Evolutionary conservation across 2,329 filamentous ascomycete genomes (phyloP), one percentile per base, ranked within the genome.

Genomic region (Monosporascus ibericus): DNA sequence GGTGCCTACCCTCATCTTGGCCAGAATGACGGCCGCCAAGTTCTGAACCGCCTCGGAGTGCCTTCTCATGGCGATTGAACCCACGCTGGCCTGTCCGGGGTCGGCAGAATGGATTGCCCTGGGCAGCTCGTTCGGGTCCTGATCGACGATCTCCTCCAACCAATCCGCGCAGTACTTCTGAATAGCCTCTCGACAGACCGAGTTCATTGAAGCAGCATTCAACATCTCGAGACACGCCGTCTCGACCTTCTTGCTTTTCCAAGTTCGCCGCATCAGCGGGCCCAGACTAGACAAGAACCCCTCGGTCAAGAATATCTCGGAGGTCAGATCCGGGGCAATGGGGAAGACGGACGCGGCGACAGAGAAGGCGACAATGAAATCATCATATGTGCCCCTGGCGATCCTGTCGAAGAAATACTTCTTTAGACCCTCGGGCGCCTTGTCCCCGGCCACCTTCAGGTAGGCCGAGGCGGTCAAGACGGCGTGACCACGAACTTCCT

Each of bases 331-430:
- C 3, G 90, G 87, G 2, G 89, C 84, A 49, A 99, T 81, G 1
- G 94, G 92, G 66, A 99, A 99, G 8, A 95, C 82, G 22, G 86
- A 84, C 2, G 91, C 84, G 6, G 91, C 90, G n/a, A 92, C 91
- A 50, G 92, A 97, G 68, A 96, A 97, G 6, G 92, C 92, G 48
- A 94, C 78, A 51, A 96, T 90, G 59, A 95, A 83, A 69, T 95
- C 90, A 63, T 96, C 92, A 58, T 91, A 89, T 24, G 87, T 92
- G 49, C 85, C 85, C 57, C 86, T 84, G 59, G 80, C 73, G 17
- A 95, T 77, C 50, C 86, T 84, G 17, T 81, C 75, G 50, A 85
- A 85, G 66, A 96, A 88, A 67, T 94, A 92, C 5, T 80, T 79
- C 5, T 82, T 81, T 48, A 96, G 81, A 58, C 85, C 80, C 58